Conservation (phyloP, 78 protist genomes). For the Creolimax fragrantissima region DNA sequence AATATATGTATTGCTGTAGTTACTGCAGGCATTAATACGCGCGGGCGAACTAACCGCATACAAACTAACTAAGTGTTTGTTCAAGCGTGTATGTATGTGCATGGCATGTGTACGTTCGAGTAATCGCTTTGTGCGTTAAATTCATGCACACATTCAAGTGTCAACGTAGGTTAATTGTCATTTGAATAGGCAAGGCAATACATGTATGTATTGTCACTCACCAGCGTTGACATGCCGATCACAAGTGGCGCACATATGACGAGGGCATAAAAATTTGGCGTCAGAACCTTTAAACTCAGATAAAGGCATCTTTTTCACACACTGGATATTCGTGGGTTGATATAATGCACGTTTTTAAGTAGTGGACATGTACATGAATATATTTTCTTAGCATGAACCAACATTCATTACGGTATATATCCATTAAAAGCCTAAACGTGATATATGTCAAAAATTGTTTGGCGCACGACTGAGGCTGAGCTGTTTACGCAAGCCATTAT, state of each 20-base stretch:
- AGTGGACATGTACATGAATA: neutral
- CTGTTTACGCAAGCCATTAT: neutral
- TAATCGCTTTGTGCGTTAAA: neutral
- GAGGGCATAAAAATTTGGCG: neutral
- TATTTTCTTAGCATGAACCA: neutral
- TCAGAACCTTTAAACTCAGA: neutral
- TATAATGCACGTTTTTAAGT: neutral
- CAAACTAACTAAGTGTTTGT: neutral
- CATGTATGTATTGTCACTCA: neutral
- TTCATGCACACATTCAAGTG: neutral
- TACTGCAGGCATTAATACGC: neutral
- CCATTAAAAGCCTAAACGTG: neutral
- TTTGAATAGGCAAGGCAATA: neutral
- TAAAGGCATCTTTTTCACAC: neutral
- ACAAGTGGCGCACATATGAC: neutral
- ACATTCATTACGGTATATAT: neutral
- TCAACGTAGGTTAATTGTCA: neutral
- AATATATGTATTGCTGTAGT: neutral
- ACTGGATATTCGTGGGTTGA: neutral
- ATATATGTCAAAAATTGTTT: neutral
- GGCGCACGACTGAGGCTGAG: neutral
- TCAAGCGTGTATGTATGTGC: neutral
- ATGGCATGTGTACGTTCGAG: neutral
- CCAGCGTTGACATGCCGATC: neutral
- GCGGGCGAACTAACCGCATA: neutral